Evolutionary conservation across 1,139 yeast species (phyloP).

Genomic region (Nakaseomyces uthaithaninus): DNA sequence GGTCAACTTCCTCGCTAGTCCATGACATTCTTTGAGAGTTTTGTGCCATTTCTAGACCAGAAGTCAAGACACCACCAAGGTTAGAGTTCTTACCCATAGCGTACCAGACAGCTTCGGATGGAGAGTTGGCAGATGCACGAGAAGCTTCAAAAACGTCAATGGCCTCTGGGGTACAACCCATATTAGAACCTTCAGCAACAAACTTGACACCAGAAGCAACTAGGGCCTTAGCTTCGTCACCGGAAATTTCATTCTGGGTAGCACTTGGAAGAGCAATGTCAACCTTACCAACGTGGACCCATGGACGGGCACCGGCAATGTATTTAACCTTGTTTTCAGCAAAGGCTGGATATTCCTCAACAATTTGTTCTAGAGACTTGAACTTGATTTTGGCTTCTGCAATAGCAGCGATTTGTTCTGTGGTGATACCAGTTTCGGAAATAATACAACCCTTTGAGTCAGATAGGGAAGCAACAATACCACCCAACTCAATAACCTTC

Average conservation of each 20-base stretch:
- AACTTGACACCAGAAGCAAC: constrained; percentile 85
- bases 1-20: constrained; percentile 85
- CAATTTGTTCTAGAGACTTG: constrained; percentile 66
- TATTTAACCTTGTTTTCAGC: constrained; percentile 56
- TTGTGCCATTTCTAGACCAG: constrained; percentile 99
- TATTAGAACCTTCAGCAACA: constrained; percentile 98
- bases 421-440: constrained; percentile 69
- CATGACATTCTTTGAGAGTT: constrained; percentile 89
- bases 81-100: constrained; percentile 99
- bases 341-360: constrained; percentile 53
- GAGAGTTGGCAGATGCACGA: constrained; percentile 47
- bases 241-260: constrained; percentile 95
- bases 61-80: constrained; percentile 99
- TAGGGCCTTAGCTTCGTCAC: constrained; percentile 91
- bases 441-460: constrained; percentile 90
- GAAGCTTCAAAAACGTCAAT: constrained; percentile 86
- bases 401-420: constrained; percentile 68
- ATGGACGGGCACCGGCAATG: constrained; percentile 91
- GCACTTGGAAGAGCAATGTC: constrained; percentile 98
- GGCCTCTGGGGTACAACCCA: constrained; percentile 98
- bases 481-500: constrained; percentile 95
- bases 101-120: constrained; percentile 69
- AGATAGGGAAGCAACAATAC: constrained; percentile 84
- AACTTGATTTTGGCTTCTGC: constrained; percentile 76
- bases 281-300: constrained; percentile 85